phyloP scores from a whole-genome alignment of 805 yeast genomes.

The Saturnispora kantuleensis region DNA sequence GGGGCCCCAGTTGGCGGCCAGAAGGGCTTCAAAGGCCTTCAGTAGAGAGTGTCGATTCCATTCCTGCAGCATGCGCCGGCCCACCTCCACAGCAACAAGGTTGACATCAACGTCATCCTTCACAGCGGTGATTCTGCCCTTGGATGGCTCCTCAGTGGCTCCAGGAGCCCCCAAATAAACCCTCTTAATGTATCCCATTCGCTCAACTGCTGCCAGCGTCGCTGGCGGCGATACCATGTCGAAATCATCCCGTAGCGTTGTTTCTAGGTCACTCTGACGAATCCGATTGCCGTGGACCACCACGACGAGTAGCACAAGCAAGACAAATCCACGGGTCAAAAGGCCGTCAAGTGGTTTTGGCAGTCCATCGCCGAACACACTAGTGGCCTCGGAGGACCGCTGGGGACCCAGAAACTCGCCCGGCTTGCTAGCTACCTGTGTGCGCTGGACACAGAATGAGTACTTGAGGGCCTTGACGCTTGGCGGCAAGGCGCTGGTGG shows the following conservation, averaged over 20 bases:
- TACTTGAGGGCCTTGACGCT: constrained; percentile 18
- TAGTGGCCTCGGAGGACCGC: neutral
- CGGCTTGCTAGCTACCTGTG: constrained; percentile 10
- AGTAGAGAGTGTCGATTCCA: constrained; percentile 19
- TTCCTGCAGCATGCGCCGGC: constrained; percentile 16
- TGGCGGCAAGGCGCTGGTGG: constrained; percentile 17
- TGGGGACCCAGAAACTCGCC: neutral
- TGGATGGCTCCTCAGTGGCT: neutral
- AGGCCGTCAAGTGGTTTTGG: constrained; percentile 20
- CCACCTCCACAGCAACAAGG: neutral
- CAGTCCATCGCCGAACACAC: constrained; percentile 13
- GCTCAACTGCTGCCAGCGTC: neutral
- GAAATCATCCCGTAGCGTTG: constrained; percentile 18
- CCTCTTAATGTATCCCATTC: neutral
- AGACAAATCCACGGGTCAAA: constrained; percentile 20
- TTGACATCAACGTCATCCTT: neutral
- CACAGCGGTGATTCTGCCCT: too few species aligned
- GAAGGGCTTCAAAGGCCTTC: constrained; percentile 18
- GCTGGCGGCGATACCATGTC: constrained; percentile 9
- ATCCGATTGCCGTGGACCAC: constrained; percentile 22
- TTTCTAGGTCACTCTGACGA: constrained; percentile 20
- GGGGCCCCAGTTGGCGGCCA: constrained; percentile 23
- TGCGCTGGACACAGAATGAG: constrained; percentile 8
- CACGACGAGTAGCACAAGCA: constrained; percentile 20
- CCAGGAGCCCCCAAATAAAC: neutral